A percentile compares a stretch with the other conserved stretches of the same genome.
phyloP scores from a whole-genome alignment of 2,329 filamentous ascomycete species.

The Ophiostoma ulmi region DNA sequence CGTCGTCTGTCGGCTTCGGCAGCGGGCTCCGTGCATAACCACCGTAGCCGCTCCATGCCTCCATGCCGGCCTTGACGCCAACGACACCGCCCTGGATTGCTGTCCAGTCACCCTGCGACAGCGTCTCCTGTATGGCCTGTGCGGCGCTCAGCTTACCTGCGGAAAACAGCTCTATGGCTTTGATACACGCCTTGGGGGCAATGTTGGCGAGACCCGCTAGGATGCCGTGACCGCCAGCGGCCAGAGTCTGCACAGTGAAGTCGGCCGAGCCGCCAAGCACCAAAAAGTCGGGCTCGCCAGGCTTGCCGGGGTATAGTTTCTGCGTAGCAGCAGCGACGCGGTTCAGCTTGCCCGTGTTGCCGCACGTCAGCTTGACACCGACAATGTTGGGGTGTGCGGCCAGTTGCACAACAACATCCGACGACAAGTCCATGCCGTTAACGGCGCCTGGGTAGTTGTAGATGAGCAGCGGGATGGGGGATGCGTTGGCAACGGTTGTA shows the following conservation, averaged over 20 bases:
- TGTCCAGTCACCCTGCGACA: constrained; percentile 66
- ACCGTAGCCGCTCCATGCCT: constrained; percentile 64
- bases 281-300: constrained; percentile 48
- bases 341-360: constrained; percentile 65
- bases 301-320: constrained; percentile 32
- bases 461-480: constrained; percentile 61
- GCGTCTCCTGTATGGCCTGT: constrained; percentile 57
- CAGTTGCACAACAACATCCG: constrained; percentile 56
- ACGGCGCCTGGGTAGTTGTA: constrained; percentile 66
- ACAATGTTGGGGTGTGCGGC: constrained; percentile 60
- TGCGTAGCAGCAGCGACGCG: constrained; percentile 55
- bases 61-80: constrained; percentile 63
- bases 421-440: constrained; percentile 58
- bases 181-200: constrained; percentile 60
- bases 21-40: constrained; percentile 46
- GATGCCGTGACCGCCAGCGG: constrained; percentile 65
- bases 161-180: constrained; percentile 56
- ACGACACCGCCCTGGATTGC: constrained; percentile 67
- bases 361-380: constrained; percentile 65
- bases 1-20: constrained; percentile 46
- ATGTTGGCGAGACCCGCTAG: constrained; percentile 70
- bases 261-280: constrained; percentile 69
- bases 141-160: constrained; percentile 56
- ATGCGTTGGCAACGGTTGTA: constrained; percentile 56
- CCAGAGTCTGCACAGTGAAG: constrained; percentile 63